Conservation (phyloP, 805 yeast species). For the Metschnikowia noctiluminum region DNA sequence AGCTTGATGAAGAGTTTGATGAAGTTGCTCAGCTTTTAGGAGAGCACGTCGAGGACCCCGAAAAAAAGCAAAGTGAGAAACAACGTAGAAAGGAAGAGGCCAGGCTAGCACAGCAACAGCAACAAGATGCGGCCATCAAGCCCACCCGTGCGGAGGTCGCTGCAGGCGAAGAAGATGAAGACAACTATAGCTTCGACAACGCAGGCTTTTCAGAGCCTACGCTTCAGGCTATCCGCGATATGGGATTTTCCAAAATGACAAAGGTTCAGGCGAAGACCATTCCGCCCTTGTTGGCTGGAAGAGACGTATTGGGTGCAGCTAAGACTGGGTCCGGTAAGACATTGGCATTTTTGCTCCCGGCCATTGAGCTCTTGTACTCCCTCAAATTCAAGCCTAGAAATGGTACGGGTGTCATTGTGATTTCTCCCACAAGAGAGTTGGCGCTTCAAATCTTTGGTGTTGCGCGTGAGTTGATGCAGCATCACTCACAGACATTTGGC, state of each 20-base stretch:
- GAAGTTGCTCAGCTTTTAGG: slow-evolving; percentile 56
- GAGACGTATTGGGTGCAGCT: slow-evolving; percentile 99
- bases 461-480: slow-evolving; percentile 87
- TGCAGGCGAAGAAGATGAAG: slow-evolving; percentile 25
- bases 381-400: slow-evolving; percentile 95
- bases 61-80: slow-evolving; percentile 24
- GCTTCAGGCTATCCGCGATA: slow-evolving; percentile 68
- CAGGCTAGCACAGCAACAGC: slow-evolving; percentile 21
- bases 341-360: slow-evolving; percentile 91
- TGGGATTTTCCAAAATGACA: slow-evolving; percentile 94
- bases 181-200: slow-evolving; percentile 34
- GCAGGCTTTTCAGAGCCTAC: slow-evolving; percentile 77
- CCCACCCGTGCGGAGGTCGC: slow-evolving; percentile 25
- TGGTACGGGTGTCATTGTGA: slow-evolving; percentile 95
- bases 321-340: slow-evolving; percentile 99
- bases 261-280: slow-evolving; percentile 93
- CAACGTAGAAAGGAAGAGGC: slow-evolving; percentile 19
- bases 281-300: slow-evolving; percentile 93
- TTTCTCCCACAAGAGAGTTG: slow-evolving; percentile 96
- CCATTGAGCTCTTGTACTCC: slow-evolving; percentile 86
- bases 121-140: slow-evolving; percentile 25
- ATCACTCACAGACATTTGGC: slow-evolving; percentile 91
- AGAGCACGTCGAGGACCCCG: slow-evolving; percentile 41
- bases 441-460: slow-evolving; percentile 98
- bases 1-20: slow-evolving; percentile 53